Conservation (phyloP, 2,329 filamentous ascomycete genomes). For the Alternaria atra region DNA sequence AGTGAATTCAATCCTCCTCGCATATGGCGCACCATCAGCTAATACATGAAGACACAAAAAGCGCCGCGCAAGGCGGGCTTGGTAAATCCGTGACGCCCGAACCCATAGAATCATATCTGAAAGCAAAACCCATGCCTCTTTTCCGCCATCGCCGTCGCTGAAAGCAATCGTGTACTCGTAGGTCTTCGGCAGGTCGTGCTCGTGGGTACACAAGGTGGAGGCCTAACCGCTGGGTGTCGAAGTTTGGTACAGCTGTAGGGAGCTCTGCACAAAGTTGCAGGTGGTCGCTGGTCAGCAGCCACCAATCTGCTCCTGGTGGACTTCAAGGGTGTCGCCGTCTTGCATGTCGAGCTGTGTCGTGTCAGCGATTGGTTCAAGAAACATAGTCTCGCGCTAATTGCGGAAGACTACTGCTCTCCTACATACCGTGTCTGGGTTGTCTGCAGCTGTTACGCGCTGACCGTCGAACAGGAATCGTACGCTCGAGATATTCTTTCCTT, state of each 20-base stretch:
- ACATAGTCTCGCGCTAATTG: neutral
- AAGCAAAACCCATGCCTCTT: slow-evolving; percentile 21
- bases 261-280: slow-evolving; percentile 10
- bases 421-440: slow-evolving; percentile 91
- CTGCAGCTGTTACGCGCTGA: slow-evolving; percentile 85
- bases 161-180: slow-evolving; percentile 24
- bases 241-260: slow-evolving; percentile 7
- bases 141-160: slow-evolving; percentile 31
- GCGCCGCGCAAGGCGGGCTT: slow-evolving; percentile 31
- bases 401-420: neutral
- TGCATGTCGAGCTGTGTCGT: slow-evolving; percentile 85
- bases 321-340: slow-evolving; percentile 94
- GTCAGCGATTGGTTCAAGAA: neutral
- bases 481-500: slow-evolving; percentile 84
- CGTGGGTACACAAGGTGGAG: slow-evolving; percentile 7
- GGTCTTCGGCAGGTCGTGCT: slow-evolving; percentile 15
- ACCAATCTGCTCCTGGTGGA: slow-evolving; percentile 98
- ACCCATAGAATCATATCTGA: slow-evolving; percentile 37
- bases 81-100: slow-evolving; percentile 40
- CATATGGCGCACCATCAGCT: slow-evolving; percentile 25
- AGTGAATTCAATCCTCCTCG: slow-evolving; percentile 23
- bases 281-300: slow-evolving; percentile 58
- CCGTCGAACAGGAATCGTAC: slow-evolving; percentile 97
- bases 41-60: slow-evolving; percentile 37
- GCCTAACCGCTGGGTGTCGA: slow-evolving; percentile 2